Evolutionary conservation across 805 yeast genomes (phyloP).

Genomic region (Yarrowia sp.): DNA sequence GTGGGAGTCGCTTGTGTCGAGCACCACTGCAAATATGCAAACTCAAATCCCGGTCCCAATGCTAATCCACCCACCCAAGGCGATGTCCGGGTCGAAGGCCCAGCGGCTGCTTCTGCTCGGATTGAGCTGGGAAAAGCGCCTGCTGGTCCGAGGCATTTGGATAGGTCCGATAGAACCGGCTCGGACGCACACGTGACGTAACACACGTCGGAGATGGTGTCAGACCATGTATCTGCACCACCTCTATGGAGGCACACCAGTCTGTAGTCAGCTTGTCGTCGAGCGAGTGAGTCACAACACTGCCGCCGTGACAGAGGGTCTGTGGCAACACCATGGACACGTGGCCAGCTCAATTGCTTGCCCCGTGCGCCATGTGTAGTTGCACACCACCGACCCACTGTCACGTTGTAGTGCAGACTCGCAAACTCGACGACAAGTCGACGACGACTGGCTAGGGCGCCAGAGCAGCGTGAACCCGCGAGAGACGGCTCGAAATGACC

Average conservation of each 20-base stretch:
- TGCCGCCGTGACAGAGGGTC: neutral
- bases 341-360: neutral
- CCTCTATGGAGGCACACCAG: no score
- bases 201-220: no score
- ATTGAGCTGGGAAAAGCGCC: no score
- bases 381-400: neutral
- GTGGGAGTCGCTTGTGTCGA: slow-evolving; percentile 7
- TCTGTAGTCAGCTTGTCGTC: neutral
- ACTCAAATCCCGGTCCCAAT: slow-evolving; percentile 1
- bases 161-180: neutral
- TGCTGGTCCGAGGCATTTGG: no score
- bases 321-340: neutral
- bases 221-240: no score
- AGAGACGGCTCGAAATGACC: neutral
- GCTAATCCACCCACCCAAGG: neutral
- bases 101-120: no score
- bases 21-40: slow-evolving; percentile 21
- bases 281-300: neutral
- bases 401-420: neutral
- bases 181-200: no score
- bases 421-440: slow-evolving; percentile 1
- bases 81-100: neutral
- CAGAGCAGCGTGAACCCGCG: neutral
- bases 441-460: neutral
- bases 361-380: neutral